phyloP scores from a whole-genome alignment of 345 rosid genomes.

The Pelargonium nanum region DNA sequence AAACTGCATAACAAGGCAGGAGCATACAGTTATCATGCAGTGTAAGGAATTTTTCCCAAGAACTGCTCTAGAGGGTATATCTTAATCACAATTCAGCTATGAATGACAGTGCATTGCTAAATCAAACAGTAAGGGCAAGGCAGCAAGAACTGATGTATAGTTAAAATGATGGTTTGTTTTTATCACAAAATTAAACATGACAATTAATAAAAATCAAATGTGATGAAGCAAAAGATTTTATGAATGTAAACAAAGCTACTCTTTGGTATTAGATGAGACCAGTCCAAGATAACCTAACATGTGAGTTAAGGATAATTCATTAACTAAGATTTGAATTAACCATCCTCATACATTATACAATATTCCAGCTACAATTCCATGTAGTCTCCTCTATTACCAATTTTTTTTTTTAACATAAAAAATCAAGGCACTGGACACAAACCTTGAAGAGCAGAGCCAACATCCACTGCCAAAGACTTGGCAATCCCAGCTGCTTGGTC shows the following conservation, averaged over 20 bases:
- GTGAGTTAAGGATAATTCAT: too few relatives aligned
- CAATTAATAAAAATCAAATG: neutral
- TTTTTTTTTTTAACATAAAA: neutral
- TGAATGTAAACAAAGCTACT: neutral
- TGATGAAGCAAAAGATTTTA: neutral
- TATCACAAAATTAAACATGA: too few relatives aligned
- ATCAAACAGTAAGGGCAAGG: neutral
- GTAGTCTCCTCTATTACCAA: too few relatives aligned
- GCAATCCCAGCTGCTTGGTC: constrained; percentile 60
- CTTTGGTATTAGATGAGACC: neutral
- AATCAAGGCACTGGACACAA: constrained; percentile 8
- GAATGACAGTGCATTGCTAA: too few relatives aligned
- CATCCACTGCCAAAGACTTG: constrained; percentile 50
- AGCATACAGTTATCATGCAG: neutral
- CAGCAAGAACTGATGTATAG: neutral
- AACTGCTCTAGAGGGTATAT: neutral
- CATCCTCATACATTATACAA: too few relatives aligned
- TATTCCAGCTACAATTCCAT: too few relatives aligned
- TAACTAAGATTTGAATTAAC: too few relatives aligned
- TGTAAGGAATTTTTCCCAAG: too few relatives aligned
- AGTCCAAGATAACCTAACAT: too few relatives aligned
- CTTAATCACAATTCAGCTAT: neutral
- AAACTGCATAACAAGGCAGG: neutral
- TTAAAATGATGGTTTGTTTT: too few relatives aligned
- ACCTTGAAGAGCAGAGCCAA: constrained; percentile 71